A percentile compares a stretch with the other conserved stretches of the same genome.
phyloP scores from a whole-genome alignment of 202 grass and related monocot species.

The Zoysia matrella region DNA sequence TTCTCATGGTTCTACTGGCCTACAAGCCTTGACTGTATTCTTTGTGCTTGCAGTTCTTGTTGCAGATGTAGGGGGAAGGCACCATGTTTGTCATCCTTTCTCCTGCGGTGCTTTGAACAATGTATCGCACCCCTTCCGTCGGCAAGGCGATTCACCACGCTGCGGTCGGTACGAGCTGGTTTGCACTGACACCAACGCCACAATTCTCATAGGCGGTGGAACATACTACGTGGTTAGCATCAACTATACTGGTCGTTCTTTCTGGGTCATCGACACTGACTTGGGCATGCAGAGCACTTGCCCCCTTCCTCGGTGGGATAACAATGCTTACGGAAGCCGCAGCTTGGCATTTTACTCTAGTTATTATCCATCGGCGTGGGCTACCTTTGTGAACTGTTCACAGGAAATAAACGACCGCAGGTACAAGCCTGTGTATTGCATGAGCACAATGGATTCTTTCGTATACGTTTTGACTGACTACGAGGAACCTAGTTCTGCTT shows the following conservation, averaged over 20 bases:
- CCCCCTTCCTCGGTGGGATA: not conserved
- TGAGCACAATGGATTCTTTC: no score
- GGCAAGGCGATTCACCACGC: constrained; percentile 25
- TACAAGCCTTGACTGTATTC: not conserved
- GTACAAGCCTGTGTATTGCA: no score
- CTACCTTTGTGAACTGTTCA: no score
- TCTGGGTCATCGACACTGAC: constrained; percentile 39
- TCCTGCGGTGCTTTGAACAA: not conserved
- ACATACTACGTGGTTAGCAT: constrained; percentile 39
- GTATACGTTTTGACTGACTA: no score
- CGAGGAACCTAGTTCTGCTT: no score
- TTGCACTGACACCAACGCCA: constrained; percentile 35
- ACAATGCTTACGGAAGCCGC: no score
- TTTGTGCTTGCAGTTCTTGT: constrained; percentile 7
- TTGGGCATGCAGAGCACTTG: not conserved
- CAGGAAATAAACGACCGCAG: no score
- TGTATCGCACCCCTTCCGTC: constrained; percentile 39
- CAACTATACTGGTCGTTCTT: not conserved
- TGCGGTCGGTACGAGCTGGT: constrained; percentile 24
- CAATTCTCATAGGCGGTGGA: constrained; percentile 16
- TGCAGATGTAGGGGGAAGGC: not conserved
- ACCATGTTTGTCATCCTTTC: constrained; percentile 5
- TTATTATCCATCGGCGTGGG: no score
- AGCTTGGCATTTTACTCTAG: no score
- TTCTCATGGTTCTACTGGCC: not conserved